Conservation (phyloP, 2,329 filamentous ascomycete species). For the Fusarium veterinarium region DNA sequence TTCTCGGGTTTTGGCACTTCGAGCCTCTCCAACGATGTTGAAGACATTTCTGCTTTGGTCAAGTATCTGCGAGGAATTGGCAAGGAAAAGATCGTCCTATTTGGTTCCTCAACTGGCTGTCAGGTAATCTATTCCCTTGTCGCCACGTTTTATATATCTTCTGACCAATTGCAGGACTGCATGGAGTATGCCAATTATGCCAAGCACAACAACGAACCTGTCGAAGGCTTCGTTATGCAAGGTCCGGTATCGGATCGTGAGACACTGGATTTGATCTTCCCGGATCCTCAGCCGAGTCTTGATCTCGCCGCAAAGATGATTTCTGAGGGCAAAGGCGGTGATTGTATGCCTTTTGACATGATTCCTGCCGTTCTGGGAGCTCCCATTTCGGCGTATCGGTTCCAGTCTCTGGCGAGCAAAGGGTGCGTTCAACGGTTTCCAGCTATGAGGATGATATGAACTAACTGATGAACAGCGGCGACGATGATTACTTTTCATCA, state of each 20-base stretch:
- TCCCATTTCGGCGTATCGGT: conserved; percentile 65
- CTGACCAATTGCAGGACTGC: conserved; percentile 58
- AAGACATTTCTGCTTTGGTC: conserved; percentile 64
- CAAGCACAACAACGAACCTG: conserved; percentile 58
- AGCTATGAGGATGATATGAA: not conserved
- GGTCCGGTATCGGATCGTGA: conserved; percentile 84
- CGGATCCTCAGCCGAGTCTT: conserved; percentile 59
- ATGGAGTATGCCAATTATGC: conserved; percentile 64
- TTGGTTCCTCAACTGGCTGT: conserved; percentile 70
- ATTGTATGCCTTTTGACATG: conserved; percentile 63
- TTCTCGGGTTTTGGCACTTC: conserved; percentile 64
- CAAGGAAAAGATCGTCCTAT: conserved; percentile 63
- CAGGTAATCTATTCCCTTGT: conserved; percentile 53
- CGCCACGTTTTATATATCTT: not conserved
- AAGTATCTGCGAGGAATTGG: conserved; percentile 64
- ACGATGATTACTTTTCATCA: conserved; percentile 90
- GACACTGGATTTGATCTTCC: conserved; percentile 61
- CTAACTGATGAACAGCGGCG: conserved; percentile 60
- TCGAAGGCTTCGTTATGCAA: conserved; percentile 84
- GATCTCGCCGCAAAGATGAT: conserved; percentile 66
- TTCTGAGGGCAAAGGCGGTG: conserved; percentile 62
- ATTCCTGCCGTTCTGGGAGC: conserved; percentile 55
- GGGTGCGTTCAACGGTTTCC: conserved; percentile 56
- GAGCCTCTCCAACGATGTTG: conserved; percentile 63
- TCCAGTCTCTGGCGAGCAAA: conserved; percentile 60